Base-by-base conservation (phyloP, 1,284 basidiomycete genomes). In the Lentinus polychrous region DNA sequence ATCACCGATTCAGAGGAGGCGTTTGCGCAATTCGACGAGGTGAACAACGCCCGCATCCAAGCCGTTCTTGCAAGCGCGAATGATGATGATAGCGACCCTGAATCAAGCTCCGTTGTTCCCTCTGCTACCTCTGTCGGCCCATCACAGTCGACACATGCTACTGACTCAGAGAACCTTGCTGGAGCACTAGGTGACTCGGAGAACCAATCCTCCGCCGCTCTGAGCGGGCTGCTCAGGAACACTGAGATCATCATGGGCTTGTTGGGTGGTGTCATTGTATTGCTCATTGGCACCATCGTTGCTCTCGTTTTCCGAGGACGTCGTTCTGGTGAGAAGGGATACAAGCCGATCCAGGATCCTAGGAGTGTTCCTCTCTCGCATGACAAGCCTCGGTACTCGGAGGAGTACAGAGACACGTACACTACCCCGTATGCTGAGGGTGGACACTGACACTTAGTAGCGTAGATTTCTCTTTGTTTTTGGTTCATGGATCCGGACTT, bases 181-280 rank as follows among this genome's bases (percentile, higher is more conserved):
- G 23, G 45, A n/a, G 45, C 38, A 20, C 36, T 48, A 6, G 33
- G 27, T 3, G 45, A 44, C 18, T 24, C 34, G 23, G 41, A 47
- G 27, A 36, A n/a, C 11, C 31, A 18, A n/a, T 23, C 45, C 35
- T n/a, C 46, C 11, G 38, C 41, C n/a, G 52, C 55, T 41, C 37
- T 46, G 15, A 44, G 47, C 34, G 45, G 35, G 31, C 41, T 57
- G 18, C 47, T 44, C 11, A 52, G 56, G 46, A 55, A 54, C 37
- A 45, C 50, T 34, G 54, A 53, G 40, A 55, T 56, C 47, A 49
- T 57, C 44, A 55, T 56, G 18, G 56, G 54, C 15, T 39, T 56
- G 24, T 35, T 55, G 15, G 48, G 32, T 17, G 49, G 15, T 8
- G 48, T 46, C n/a, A 37, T 57, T 17, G 15, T 54, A 1, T 48